Evolutionary conservation across 257 asterid species (phyloP), one percentile per base, ranked within the genome.

Genomic region (Coffea eugenioides): DNA sequence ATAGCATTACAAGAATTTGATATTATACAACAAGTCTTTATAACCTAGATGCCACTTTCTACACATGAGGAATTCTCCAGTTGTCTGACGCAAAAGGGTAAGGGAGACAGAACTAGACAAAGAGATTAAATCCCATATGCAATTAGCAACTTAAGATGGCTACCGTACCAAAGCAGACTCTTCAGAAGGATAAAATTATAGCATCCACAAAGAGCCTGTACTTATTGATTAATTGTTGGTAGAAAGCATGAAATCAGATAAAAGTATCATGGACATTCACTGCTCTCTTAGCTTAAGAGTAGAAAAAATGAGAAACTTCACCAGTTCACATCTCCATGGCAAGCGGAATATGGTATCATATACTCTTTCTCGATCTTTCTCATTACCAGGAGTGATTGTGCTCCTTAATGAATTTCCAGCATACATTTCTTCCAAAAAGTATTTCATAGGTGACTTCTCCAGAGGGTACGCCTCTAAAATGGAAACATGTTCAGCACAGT

Each of bases 291-390:
- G 46, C 11, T 54, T 31, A 80, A 72, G 48, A 86, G 66, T 70
- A 14, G 41, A 43, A 73, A 78, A 79, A 39, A 75, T 62, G 73
- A 10, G 64, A 57, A 74, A 83, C 76, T 81, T 86, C 89, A 96
- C 99, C 97, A 94, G 93, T 88, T 96, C 99, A 84, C 97, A 91
- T 80, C 99, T 91, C 99, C 99, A 96, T 59, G 99, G 99, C 89
- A 92, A 85, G 81, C 88, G 96, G 84, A 96, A 94, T 84, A 96
- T 94, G 77, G 98, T 94, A 83, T 96, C 98, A 85, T 96, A 96
- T 71, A 96, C 97, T 82, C 97, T 92, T 82, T 94, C 95, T 51
- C 99, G 92, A 67, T 96, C 98, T 81, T 90, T 91, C 64, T 94
- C 98, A 85, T 90, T 90, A 76, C 96, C 93, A 74, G 81, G 82